phyloP scores from a whole-genome alignment of 108 stramenopile species.

The Conticribra weissflogii region DNA sequence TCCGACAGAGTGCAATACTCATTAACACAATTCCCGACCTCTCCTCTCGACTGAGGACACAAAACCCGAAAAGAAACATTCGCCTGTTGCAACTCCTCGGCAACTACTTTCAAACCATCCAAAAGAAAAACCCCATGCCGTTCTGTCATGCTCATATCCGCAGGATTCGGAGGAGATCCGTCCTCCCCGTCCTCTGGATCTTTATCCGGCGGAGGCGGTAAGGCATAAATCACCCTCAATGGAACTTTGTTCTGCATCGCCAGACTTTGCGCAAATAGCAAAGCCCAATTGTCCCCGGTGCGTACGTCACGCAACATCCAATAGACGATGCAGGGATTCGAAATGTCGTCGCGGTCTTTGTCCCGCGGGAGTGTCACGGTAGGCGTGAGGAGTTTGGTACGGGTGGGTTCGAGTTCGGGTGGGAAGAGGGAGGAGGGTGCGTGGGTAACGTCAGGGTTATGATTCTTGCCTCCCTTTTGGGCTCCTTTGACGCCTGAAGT shows the following conservation, averaged over 20 bases:
- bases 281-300: conserved; percentile 94
- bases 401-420: conserved; percentile 33
- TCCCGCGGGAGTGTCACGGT: conserved; percentile 30
- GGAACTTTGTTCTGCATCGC: conserved; percentile 64
- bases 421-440: conserved; percentile 32
- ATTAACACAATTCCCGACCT: conserved; percentile 48
- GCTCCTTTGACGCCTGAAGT: not conserved
- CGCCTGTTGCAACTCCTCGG: conserved; percentile 59
- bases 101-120: conserved; percentile 85
- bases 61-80: conserved; percentile 88
- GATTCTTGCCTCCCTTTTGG: not conserved
- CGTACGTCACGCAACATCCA: conserved; percentile 99
- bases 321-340: conserved; percentile 73
- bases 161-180: conserved; percentile 38
- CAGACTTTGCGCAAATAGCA: conserved; percentile 78
- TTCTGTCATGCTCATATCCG: conserved; percentile 63
- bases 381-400: conserved; percentile 36
- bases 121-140: conserved; percentile 90
- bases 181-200: conserved; percentile 30
- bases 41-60: conserved; percentile 43
- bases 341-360: not conserved
- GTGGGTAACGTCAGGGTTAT: conserved; percentile 15
- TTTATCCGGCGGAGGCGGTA: conserved; percentile 61
- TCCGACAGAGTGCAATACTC: conserved; percentile 38
- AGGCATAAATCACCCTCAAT: conserved; percentile 75